Conservation (phyloP, 2,329 filamentous ascomycete genomes). For the Trichophyton benhamiae region DNA sequence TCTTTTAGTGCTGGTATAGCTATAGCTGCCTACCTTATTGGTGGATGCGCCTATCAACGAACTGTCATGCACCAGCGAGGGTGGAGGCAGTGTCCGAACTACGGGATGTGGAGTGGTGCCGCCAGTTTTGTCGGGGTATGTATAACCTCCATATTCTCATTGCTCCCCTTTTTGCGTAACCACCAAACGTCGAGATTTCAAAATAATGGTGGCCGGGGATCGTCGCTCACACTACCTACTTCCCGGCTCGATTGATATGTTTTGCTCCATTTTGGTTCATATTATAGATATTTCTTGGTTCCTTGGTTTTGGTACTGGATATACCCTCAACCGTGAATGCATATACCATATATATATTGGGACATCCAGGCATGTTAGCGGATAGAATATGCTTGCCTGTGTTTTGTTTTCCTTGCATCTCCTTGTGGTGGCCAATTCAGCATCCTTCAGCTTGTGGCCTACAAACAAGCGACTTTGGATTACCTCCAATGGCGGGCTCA, state of each 20-base stretch:
- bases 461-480: neutral
- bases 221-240: conserved; percentile 18
- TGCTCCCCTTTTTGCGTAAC: conserved; percentile 19
- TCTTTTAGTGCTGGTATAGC: conserved; percentile 46
- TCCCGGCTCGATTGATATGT: conserved; percentile 26
- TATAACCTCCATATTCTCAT: conserved; percentile 30
- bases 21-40: conserved; percentile 75
- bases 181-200: conserved; percentile 15
- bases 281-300: neutral
- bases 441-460: neutral
- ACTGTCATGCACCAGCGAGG: conserved; percentile 88
- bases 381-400: neutral
- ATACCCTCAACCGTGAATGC: neutral
- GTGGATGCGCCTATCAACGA: conserved; percentile 89
- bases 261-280: neutral
- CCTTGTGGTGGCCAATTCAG: neutral
- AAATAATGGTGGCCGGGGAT: conserved; percentile 15
- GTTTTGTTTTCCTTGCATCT: neutral
- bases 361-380: neutral
- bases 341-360: neutral
- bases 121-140: conserved; percentile 71
- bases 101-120: conserved; percentile 80
- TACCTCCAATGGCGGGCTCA: neutral
- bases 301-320: neutral
- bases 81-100: conserved; percentile 92